phyloP scores from a whole-genome alignment of 176 grass and related monocot genomes.

The Carex scoparia region DNA sequence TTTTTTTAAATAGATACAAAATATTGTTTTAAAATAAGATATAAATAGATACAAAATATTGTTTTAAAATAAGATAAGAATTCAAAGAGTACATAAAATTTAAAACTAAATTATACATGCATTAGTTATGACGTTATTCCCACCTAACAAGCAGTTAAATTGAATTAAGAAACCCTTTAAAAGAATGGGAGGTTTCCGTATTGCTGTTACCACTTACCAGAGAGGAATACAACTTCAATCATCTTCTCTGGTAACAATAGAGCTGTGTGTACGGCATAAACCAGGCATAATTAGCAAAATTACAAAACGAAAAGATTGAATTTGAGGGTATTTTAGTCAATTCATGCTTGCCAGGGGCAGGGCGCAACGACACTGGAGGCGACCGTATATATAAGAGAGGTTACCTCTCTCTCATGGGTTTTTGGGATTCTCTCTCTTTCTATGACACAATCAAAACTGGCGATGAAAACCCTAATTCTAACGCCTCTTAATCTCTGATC shows the following conservation, averaged over 20 bases:
- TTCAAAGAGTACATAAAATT: not conserved
- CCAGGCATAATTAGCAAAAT: not conserved
- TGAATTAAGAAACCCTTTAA: too few relatives aligned
- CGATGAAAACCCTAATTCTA: constrained; percentile 31
- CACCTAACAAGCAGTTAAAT: not conserved
- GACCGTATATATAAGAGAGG: constrained; percentile 2
- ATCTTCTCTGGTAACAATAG: not conserved
- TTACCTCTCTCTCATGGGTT: constrained; percentile 20
- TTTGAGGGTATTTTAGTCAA: not conserved
- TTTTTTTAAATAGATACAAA: too few relatives aligned
- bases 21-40: too few relatives aligned
- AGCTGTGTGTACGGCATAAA: not conserved
- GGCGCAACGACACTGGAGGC: not conserved
- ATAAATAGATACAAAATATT: too few relatives aligned
- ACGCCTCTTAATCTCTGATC: constrained; percentile 29
- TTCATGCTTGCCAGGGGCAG: not conserved
- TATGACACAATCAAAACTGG: constrained; percentile 10
- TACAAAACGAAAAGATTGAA: not conserved
- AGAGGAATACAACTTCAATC: not conserved
- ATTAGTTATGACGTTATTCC: not conserved
- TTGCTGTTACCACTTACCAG: not conserved
- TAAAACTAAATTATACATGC: not conserved
- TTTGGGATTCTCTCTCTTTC: constrained; percentile 25
- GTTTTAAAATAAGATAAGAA: too few relatives aligned
- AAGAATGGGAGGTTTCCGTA: not conserved